phyloP scores from a whole-genome alignment of 192 early-diverging fungal species.

The Neocallimastix lanati region DNA sequence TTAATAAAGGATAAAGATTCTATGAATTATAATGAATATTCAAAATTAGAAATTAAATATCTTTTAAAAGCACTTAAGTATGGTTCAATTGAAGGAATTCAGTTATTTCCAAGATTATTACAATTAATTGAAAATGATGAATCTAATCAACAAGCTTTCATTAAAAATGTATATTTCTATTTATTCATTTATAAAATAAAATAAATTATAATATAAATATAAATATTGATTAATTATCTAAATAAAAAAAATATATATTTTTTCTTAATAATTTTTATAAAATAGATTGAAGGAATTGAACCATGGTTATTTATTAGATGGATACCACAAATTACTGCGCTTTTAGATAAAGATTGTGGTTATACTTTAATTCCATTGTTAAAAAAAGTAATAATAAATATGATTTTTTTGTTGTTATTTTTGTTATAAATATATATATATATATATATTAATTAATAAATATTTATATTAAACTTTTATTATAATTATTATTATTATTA shows the following conservation, averaged over 20 bases:
- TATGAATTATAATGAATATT: neutral
- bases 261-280: conserved; percentile 1
- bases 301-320: conserved; percentile 56
- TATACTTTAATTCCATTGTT: conserved; percentile 27
- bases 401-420: too few relatives aligned
- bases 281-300: neutral
- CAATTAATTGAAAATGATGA: conserved; percentile 40
- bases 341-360: conserved; percentile 39
- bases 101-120: conserved; percentile 49
- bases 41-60: conserved; percentile 15
- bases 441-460: too few relatives aligned
- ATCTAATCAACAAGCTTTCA: conserved; percentile 10
- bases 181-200: too few relatives aligned
- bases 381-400: conserved; percentile 15
- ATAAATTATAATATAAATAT: too few relatives aligned
- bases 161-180: conserved; percentile 13
- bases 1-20: conserved; percentile 6
- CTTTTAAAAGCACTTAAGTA: conserved; percentile 31
- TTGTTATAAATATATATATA: too few relatives aligned
- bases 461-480: too few relatives aligned
- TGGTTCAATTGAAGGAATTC: conserved; percentile 27
- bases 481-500: too few relatives aligned
- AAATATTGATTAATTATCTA: neutral
- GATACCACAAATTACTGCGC: conserved; percentile 54
- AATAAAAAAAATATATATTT: conserved; percentile 9